phyloP scores from a whole-genome alignment of 257 asterid genomes.

The Eustoma russellianum region DNA sequence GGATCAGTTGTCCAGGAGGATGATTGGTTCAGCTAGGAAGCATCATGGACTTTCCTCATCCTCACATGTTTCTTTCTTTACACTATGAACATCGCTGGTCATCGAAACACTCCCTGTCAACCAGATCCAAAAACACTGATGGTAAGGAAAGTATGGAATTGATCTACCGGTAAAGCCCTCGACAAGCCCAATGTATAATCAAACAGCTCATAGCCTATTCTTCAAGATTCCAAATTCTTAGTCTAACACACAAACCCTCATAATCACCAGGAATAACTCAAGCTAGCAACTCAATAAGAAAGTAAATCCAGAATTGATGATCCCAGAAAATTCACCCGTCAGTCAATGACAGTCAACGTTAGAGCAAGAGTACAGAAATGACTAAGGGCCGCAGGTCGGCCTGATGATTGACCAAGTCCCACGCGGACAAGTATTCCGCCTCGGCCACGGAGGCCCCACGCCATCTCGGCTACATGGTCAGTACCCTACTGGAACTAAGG shows the following conservation, averaged over 20 bases:
- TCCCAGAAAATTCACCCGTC: too few relatives aligned
- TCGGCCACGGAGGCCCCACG: too few relatives aligned
- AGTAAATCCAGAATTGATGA: constrained; percentile 3
- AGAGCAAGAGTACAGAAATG: too few relatives aligned
- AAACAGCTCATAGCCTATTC: constrained; percentile 37
- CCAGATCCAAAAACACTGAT: constrained; percentile 36
- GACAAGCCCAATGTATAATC: constrained; percentile 30
- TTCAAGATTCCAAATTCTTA: constrained; percentile 27
- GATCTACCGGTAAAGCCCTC: constrained; percentile 23
- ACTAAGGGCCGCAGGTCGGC: too few relatives aligned
- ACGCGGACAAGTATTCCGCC: too few relatives aligned
- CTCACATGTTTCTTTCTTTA: constrained; percentile 34
- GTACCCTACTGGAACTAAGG: too few relatives aligned
- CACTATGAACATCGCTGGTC: constrained; percentile 42
- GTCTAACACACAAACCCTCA: constrained; percentile 17
- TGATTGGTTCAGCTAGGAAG: too few relatives aligned
- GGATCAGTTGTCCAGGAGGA: too few relatives aligned
- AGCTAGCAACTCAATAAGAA: constrained; percentile 19
- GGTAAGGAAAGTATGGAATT: constrained; percentile 27
- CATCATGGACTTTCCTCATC: too few relatives aligned
- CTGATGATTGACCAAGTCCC: too few relatives aligned
- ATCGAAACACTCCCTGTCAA: constrained; percentile 44
- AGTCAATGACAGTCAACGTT: too few relatives aligned
- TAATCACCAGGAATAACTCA: constrained; percentile 26
- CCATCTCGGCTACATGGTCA: too few relatives aligned